Conservation (phyloP, 1,139 yeast genomes). For the Yamadazyma aaseri region DNA sequence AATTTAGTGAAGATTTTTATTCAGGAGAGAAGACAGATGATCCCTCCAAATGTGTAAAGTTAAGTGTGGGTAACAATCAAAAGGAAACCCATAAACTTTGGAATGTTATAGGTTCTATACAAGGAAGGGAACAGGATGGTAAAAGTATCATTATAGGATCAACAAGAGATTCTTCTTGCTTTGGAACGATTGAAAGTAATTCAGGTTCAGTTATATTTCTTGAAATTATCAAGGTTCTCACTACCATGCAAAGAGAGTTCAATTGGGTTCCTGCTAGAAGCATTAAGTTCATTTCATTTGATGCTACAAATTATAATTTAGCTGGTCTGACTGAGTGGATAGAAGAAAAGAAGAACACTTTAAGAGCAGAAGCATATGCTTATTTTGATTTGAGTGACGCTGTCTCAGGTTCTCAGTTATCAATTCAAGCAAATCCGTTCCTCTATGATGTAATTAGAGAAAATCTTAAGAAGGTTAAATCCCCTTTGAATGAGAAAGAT, state of each 20-base stretch:
- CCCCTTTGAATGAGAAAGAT: constrained; percentile 9
- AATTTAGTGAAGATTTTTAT: constrained; percentile 24
- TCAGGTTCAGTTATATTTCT: constrained; percentile 76
- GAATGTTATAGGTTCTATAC: constrained; percentile 76
- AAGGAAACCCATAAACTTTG: constrained; percentile 68
- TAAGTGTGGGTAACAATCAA: constrained; percentile 45
- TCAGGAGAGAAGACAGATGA: constrained; percentile 36
- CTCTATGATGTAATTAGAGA: constrained; percentile 46
- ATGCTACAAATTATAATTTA: constrained; percentile 75
- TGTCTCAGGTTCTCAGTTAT: constrained; percentile 59
- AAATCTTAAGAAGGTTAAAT: constrained; percentile 36
- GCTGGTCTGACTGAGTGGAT: constrained; percentile 87
- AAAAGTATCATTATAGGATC: constrained; percentile 82
- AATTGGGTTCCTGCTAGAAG: constrained; percentile 86
- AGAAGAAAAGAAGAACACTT: constrained; percentile 52
- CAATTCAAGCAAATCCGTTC: constrained; percentile 66
- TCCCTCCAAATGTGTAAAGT: constrained; percentile 27
- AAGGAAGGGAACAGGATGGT: constrained; percentile 78
- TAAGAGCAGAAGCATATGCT: constrained; percentile 63
- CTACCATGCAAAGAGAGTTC: constrained; percentile 60
- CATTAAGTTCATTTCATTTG: constrained; percentile 82
- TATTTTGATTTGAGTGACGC: constrained; percentile 79
- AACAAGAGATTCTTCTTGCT: constrained; percentile 73
- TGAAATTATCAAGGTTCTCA: constrained; percentile 69
- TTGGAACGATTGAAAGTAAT: constrained; percentile 70